A percentile compares a stretch with the other conserved stretches of the same genome.
Evolutionary conservation across 2,329 filamentous ascomycete species (phyloP).

Genomic region (Alternaria solani): DNA sequence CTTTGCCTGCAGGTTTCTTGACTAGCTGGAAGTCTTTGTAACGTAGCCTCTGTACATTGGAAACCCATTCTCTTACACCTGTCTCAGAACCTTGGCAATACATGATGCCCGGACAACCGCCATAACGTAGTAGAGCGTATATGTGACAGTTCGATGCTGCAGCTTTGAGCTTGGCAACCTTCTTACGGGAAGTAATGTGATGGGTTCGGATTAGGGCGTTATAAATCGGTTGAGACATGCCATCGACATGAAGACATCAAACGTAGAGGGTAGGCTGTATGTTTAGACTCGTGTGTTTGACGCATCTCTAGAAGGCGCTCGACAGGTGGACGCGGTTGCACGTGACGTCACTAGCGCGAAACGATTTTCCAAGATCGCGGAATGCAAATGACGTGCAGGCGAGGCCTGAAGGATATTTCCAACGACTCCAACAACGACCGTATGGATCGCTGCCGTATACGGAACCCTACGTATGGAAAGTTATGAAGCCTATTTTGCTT

Average conservation of each 20-base stretch:
- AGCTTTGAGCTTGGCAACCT: slow-evolving; percentile 70
- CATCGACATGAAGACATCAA: slow-evolving; percentile 3
- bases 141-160: slow-evolving; percentile 68
- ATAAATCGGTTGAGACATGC: slow-evolving; percentile 45
- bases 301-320: not conserved
- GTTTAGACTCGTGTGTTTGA: not conserved
- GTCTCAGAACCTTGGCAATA: slow-evolving; percentile 72
- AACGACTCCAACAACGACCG: slow-evolving; percentile 26
- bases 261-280: not conserved
- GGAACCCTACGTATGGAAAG: slow-evolving; percentile 34
- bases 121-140: slow-evolving; percentile 71
- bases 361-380: slow-evolving; percentile 25
- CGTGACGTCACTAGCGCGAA: slow-evolving; percentile 42
- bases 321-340: slow-evolving; percentile 19
- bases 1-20: slow-evolving; percentile 58
- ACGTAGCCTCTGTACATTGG: slow-evolving; percentile 67
- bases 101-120: slow-evolving; percentile 78
- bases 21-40: slow-evolving; percentile 78
- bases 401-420: slow-evolving; percentile 12
- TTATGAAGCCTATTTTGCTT: slow-evolving; percentile 49
- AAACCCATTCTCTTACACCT: slow-evolving; percentile 70
- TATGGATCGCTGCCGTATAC: slow-evolving; percentile 41
- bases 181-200: slow-evolving; percentile 83
- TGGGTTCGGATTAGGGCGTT: slow-evolving; percentile 78
- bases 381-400: slow-evolving; percentile 24